phyloP scores from a whole-genome alignment of 345 rosid genomes.

The Gossypium herbaceum region DNA sequence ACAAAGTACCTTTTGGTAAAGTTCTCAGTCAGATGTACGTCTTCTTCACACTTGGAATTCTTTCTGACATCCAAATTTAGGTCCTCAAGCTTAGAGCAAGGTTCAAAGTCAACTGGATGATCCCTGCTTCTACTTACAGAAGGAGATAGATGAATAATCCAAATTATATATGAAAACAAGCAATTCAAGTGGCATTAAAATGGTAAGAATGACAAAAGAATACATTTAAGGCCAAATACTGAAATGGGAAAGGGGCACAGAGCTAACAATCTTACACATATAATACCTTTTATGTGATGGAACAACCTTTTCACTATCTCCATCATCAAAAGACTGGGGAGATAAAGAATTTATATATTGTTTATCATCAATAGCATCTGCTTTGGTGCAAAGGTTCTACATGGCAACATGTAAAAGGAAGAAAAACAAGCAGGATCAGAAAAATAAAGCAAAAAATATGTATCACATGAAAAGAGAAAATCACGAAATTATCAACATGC shows the following conservation, averaged over 20 bases:
- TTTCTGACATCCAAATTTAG: constrained; percentile 67
- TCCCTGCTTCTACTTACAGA: constrained; percentile 38
- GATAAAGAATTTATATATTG: constrained; percentile 23
- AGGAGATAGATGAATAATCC: constrained; percentile 15
- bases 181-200: background rate
- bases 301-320: constrained; percentile 30
- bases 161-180: constrained; percentile 6
- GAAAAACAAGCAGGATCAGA: constrained; percentile 13
- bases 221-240: background rate
- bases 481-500: constrained; percentile 1
- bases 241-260: background rate
- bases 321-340: constrained; percentile 26
- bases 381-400: constrained; percentile 36
- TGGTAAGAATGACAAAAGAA: background rate
- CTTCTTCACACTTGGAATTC: constrained; percentile 34
- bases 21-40: constrained; percentile 26
- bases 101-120: constrained; percentile 52
- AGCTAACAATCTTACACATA: constrained; percentile 10
- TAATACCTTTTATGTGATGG: constrained; percentile 48
- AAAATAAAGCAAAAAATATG: background rate
- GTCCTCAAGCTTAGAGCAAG: constrained; percentile 74
- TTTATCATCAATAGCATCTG: constrained; percentile 36
- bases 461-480: constrained; percentile 5
- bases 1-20: constrained; percentile 40
- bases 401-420: constrained; percentile 16